Evolutionary conservation across 345 rosid genomes (phyloP), one percentile per base, ranked within the genome.

Genomic region (Murraya koenigii): DNA sequence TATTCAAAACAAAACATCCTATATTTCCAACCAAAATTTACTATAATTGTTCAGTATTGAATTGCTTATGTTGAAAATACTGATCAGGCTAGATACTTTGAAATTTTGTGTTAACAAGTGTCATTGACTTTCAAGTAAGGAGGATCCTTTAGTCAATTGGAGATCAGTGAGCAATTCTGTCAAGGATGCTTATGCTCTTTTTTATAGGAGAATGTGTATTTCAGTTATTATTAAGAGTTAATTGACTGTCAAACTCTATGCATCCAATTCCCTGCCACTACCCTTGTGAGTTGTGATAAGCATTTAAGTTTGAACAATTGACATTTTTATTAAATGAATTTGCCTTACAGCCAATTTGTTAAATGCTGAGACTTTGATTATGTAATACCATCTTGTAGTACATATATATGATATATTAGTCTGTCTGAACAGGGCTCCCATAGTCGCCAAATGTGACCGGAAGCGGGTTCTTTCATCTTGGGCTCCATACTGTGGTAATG

Each of bases 391-490:
- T 66, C 47, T n/a, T 52, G 35, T 52, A 32, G 35, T 32, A 2
- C 17, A 75, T 25, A 25, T 44, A 32, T 30, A 26, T 70, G 70
- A 69, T 67, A 58, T 72, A 55, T 79, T 69, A 54, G 63, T 75
- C 44, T 59, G 58, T 67, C 65, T 84, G 66, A 59, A 77, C 87
- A 93, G 97, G 91, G 83, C 90, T 74, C 99, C 93, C 0, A 75
- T 96, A 69, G 98, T 96, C 59, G 97, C 97, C 72, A 90, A 88
- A 83, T 92, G 95, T 81, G 99, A 94, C 74, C 90, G 99, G 30
- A 85, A 77, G 76, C 89, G 97, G 56, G 94, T 94, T 77, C 92
- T 96, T 65, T 83, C 91, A 49, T 89, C 97, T 11, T 91, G 97
- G 99, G 89, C 90, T 58, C 82, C 93, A 25, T 84, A 83, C 63